Percentiles rank a stretch among this genome's conserved stretches.
Conservation (phyloP, 2,329 filamentous ascomycete species). For the Botrytis aclada region DNA sequence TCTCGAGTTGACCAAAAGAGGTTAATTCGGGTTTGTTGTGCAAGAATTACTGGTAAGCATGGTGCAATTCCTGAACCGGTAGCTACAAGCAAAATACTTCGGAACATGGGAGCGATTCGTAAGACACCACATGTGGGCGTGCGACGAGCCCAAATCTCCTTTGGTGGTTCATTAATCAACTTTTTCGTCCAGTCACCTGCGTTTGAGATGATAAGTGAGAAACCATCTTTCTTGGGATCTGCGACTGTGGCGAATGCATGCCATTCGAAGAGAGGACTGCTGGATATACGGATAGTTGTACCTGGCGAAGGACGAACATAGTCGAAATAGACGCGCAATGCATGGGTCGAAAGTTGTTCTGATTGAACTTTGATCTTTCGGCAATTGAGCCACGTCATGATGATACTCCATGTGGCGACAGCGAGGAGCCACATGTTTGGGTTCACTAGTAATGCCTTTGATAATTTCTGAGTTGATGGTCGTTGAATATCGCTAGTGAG, state of each 20-base stretch:
- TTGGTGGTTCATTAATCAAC: constrained; percentile 60
- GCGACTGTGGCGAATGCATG: constrained; percentile 76
- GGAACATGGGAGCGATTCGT: constrained; percentile 64
- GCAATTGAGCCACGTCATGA: constrained; percentile 71
- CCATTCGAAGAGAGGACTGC: constrained; percentile 65
- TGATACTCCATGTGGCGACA: constrained; percentile 60
- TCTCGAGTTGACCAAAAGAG: constrained; percentile 41
- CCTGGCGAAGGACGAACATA: constrained; percentile 58
- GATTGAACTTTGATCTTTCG: constrained; percentile 63
- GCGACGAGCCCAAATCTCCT: constrained; percentile 64
- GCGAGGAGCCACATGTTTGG: constrained; percentile 67
- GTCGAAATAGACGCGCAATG: constrained; percentile 66
- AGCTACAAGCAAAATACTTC: constrained; percentile 61
- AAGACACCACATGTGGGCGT: constrained; percentile 65
- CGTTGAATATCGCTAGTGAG: constrained; percentile 49
- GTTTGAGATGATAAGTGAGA: constrained; percentile 67
- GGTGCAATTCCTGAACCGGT: constrained; percentile 74
- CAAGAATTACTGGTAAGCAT: constrained; percentile 45
- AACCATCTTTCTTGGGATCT: constrained; percentile 50
- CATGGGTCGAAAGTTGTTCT: constrained; percentile 68
- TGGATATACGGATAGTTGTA: constrained; percentile 58
- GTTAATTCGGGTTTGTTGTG: constrained; percentile 27
- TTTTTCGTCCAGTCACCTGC: constrained; percentile 72
- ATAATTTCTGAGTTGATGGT: constrained; percentile 34
- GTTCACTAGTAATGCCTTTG: constrained; percentile 42